A percentile compares a stretch with the other conserved stretches of the same genome.
Conservation (phyloP, 371 early-diverging fungal genomes). For the Mortierella sp. region DNA sequence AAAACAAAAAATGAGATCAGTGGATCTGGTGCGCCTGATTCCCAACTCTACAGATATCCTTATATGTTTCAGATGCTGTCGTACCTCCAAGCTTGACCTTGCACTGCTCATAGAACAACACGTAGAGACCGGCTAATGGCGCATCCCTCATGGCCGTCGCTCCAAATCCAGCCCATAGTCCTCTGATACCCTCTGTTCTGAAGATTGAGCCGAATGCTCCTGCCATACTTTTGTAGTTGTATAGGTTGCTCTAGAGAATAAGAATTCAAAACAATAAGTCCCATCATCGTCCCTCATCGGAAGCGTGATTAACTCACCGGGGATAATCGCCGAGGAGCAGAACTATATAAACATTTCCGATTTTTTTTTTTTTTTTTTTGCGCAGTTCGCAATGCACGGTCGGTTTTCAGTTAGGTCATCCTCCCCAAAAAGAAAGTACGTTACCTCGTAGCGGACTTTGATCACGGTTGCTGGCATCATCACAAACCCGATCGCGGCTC, state of each 20-base stretch:
- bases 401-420: not conserved
- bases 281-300: too few relatives aligned
- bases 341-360: too few relatives aligned
- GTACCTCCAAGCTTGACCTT: slow-evolving; percentile 66
- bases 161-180: slow-evolving; percentile 90
- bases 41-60: too few relatives aligned
- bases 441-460: slow-evolving; percentile 93
- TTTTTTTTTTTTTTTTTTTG: not conserved
- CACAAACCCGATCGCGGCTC: slow-evolving; percentile 86
- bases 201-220: slow-evolving; percentile 75
- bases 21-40: too few relatives aligned
- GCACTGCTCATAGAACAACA: slow-evolving; percentile 88
- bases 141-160: slow-evolving; percentile 95
- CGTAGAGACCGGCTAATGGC: slow-evolving; percentile 95
- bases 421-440: not conserved
- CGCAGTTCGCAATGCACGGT: not conserved
- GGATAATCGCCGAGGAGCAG: not conserved
- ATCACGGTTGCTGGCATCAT: slow-evolving; percentile 96
- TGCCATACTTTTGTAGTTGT: slow-evolving; percentile 77
- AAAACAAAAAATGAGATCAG: not conserved
- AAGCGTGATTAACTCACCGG: not conserved
- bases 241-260: slow-evolving; percentile 77
- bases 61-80: slow-evolving; percentile 8
- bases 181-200: slow-evolving; percentile 70
- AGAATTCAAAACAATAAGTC: not conserved